Conservation (phyloP, 352 stramenopile genomes). For the Achlya hypogyna region DNA sequence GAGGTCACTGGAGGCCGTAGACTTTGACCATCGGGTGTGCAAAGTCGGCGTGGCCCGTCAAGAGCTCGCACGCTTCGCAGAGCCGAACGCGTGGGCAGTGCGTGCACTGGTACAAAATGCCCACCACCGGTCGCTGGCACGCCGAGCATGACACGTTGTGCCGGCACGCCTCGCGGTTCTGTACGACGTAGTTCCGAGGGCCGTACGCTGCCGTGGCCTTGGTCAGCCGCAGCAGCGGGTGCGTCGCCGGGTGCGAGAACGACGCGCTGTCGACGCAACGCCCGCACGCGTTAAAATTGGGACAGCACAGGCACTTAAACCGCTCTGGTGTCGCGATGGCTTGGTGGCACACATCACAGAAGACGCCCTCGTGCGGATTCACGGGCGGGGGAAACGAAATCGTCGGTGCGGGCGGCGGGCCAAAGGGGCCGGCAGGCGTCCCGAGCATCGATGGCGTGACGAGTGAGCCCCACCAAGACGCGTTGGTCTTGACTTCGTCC, state of each 20-base stretch:
- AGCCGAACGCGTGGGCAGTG: background rate
- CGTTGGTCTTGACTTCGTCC: constrained; percentile 9
- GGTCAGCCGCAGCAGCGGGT: constrained; percentile 8
- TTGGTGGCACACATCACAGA: background rate
- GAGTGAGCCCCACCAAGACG: constrained; percentile 12
- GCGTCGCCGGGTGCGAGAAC: background rate
- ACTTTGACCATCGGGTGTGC: constrained; percentile 10
- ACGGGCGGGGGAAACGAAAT: no score
- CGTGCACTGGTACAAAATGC: constrained; percentile 19
- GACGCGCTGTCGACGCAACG: background rate
- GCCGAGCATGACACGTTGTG: background rate
- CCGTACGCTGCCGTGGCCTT: background rate
- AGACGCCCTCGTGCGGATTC: background rate
- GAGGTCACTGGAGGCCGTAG: no score
- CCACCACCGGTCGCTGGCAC: constrained; percentile 4
- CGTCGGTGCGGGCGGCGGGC: background rate
- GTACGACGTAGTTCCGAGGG: background rate
- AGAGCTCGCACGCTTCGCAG: constrained; percentile 11
- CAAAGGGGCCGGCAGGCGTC: background rate
- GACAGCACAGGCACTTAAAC: constrained; percentile 9
- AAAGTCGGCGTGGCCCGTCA: constrained; percentile 7
- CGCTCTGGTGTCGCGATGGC: background rate
- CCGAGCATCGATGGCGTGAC: background rate
- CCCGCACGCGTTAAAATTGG: constrained; percentile 6
- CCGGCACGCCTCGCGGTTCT: background rate